Conservation (phyloP, 2,329 filamentous ascomycete species). For the Cercospora berteroae region DNA sequence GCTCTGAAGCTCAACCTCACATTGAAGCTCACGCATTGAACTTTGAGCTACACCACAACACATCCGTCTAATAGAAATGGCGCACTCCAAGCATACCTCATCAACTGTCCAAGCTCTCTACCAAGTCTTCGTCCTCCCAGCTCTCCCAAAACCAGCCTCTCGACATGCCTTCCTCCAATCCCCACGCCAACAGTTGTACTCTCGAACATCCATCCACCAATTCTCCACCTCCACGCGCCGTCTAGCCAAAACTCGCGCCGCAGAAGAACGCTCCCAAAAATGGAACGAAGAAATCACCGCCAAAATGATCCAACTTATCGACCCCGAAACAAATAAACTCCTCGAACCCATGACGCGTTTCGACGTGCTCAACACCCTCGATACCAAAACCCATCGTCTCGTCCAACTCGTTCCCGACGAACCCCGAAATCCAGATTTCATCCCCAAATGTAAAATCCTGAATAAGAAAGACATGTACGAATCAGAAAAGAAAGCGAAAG, state of each 20-base stretch:
- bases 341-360: conserved; percentile 25
- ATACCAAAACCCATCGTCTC: conserved; percentile 53
- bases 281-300: conserved; percentile 52
- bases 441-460: conserved; percentile 71
- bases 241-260: conserved; percentile 38
- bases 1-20: neutral
- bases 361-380: conserved; percentile 46
- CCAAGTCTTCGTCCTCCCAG: conserved; percentile 46
- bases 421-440: conserved; percentile 38
- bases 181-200: conserved; percentile 23
- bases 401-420: conserved; percentile 46
- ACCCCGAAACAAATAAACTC: conserved; percentile 40
- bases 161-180: conserved; percentile 9
- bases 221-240: conserved; percentile 29
- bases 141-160: conserved; percentile 16
- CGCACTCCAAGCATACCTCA: conserved; percentile 20
- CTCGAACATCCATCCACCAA: conserved; percentile 19
- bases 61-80: neutral
- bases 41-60: neutral
- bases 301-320: conserved; percentile 46
- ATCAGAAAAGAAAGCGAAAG: conserved; percentile 44
- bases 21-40: neutral
- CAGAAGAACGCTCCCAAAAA: conserved; percentile 42
- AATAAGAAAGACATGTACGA: conserved; percentile 55
- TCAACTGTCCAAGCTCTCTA: conserved; percentile 41